Conservation (phyloP, 2,329 filamentous ascomycete genomes). For the Botrytis sinoallii region DNA sequence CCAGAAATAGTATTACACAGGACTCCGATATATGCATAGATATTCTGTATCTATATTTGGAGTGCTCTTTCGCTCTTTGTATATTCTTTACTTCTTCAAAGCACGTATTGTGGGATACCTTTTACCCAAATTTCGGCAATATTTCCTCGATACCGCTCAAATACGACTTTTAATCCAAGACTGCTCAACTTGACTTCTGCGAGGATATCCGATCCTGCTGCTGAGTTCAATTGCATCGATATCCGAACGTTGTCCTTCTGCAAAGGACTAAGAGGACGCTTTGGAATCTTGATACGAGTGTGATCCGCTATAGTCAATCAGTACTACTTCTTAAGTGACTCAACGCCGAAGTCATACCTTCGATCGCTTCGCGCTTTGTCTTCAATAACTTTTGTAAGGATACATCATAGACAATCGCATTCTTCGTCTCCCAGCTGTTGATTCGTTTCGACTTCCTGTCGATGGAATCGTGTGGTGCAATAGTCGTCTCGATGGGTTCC, state of each 20-base stretch:
- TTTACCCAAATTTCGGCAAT: slow-evolving; percentile 14
- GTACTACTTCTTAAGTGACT: background rate
- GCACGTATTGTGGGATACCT: background rate
- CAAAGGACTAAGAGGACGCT: background rate
- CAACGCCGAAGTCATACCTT: background rate
- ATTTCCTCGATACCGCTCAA: slow-evolving; percentile 4
- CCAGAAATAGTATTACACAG: background rate
- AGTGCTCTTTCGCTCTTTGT: background rate
- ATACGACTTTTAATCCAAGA: slow-evolving; percentile 10
- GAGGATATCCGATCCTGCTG: background rate
- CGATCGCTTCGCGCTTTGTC: background rate
- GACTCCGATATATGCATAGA: background rate
- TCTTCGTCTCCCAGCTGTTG: background rate
- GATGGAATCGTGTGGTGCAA: background rate
- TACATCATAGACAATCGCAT: slow-evolving; percentile 13
- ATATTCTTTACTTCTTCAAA: background rate
- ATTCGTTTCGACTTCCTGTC: slow-evolving; percentile 1
- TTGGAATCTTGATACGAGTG: slow-evolving; percentile 8
- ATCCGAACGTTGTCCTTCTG: slow-evolving; percentile 7
- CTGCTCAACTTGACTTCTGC: slow-evolving; percentile 14
- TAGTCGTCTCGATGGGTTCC: background rate
- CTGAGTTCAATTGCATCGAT: slow-evolving; percentile 2
- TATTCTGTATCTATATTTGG: background rate
- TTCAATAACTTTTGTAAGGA: background rate
- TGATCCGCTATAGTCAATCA: background rate